A percentile compares a stretch with the other conserved stretches of the same genome.
Evolutionary conservation across 2,329 filamentous ascomycete species (phyloP).

Genomic region (Colletotrichum sp.): DNA sequence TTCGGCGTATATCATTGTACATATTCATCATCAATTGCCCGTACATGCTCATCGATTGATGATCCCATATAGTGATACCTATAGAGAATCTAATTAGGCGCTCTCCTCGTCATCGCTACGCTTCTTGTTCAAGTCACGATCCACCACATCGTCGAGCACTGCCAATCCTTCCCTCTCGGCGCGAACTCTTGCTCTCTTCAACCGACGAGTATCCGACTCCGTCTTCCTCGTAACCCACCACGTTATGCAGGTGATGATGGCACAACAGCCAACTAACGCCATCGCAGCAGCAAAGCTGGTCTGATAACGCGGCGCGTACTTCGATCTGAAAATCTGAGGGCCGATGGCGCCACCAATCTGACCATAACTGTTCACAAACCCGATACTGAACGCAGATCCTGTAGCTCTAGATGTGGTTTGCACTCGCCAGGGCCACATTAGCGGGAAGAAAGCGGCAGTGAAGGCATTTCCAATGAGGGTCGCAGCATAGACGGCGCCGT

Average conservation of each 20-base stretch:
- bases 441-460: slow-evolving; percentile 47
- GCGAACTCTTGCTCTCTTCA: slow-evolving; percentile 45
- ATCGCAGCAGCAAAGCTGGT: slow-evolving; percentile 48
- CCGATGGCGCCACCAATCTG: slow-evolving; percentile 54
- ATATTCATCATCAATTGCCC: background rate
- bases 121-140: slow-evolving; percentile 22
- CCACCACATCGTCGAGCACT: slow-evolving; percentile 47
- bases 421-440: slow-evolving; percentile 59
- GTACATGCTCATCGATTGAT: background rate
- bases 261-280: slow-evolving; percentile 47
- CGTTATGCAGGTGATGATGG: slow-evolving; percentile 42
- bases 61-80: background rate
- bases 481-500: slow-evolving; percentile 51
- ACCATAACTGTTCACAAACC: slow-evolving; percentile 55
- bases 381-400: slow-evolving; percentile 54
- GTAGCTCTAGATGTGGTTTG: slow-evolving; percentile 51
- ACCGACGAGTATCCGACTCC: slow-evolving; percentile 46
- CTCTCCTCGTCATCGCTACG: background rate
- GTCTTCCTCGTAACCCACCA: slow-evolving; percentile 51
- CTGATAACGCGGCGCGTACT: slow-evolving; percentile 50
- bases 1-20: background rate
- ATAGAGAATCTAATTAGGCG: background rate
- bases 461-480: slow-evolving; percentile 49
- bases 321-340: slow-evolving; percentile 49
- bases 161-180: slow-evolving; percentile 44